Percentiles rank a stretch among this genome's conserved stretches.
phyloP scores from a whole-genome alignment of 2,329 filamentous ascomycete genomes.

The Beauveria varroae region DNA sequence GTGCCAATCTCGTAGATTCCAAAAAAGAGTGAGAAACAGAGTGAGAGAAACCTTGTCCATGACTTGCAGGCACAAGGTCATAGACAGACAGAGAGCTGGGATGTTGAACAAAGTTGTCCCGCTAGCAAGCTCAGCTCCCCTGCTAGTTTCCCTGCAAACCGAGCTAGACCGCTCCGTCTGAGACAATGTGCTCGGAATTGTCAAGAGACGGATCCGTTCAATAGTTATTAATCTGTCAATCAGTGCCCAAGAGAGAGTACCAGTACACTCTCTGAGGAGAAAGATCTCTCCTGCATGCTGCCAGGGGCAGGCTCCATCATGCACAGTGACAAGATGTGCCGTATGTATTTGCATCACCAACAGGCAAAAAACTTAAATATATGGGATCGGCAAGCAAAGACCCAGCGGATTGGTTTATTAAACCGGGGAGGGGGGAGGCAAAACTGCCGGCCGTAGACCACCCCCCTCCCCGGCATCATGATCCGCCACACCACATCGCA shows the following conservation, averaged over 20 bases:
- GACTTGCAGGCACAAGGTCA: too few species aligned
- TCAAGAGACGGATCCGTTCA: background rate
- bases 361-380: background rate
- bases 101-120: background rate
- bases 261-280: background rate
- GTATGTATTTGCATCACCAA: background rate
- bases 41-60: background rate
- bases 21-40: background rate
- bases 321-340: background rate
- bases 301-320: background rate
- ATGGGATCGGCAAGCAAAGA: background rate
- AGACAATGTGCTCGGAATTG: background rate
- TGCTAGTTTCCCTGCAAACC: background rate
- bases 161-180: background rate
- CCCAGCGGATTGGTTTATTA: background rate
- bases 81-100: background rate
- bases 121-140: background rate
- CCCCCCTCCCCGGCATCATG: conserved; percentile 2
- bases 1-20: background rate
- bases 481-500: background rate
- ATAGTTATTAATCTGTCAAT: background rate
- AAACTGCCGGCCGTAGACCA: background rate
- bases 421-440: background rate
- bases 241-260: background rate
- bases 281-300: background rate